Evolutionary conservation across 2,329 filamentous ascomycete species (phyloP).

Genomic region (Setomelanomma holmii): DNA sequence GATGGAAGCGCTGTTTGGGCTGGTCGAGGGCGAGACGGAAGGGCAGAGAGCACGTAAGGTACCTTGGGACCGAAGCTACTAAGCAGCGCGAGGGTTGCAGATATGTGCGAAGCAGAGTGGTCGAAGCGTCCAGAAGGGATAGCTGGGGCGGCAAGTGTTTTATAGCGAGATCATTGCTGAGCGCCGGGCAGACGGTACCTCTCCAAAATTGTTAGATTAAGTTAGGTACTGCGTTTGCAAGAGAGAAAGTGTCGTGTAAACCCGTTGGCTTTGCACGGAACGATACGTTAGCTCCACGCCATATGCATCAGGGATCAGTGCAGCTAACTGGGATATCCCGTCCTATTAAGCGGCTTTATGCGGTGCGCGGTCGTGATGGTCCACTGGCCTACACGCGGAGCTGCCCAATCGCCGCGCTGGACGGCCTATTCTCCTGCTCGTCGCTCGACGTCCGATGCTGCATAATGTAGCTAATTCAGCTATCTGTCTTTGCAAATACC

Average conservation of each 20-base stretch:
- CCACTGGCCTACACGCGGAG: background rate
- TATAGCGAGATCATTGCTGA: conserved; percentile 48
- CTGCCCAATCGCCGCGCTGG: conserved; percentile 33
- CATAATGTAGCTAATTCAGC: too few relatives aligned
- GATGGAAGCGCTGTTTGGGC: background rate
- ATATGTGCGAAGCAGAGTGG: conserved; percentile 28
- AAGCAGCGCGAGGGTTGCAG: conserved; percentile 6
- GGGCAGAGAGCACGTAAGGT: conserved; percentile 18
- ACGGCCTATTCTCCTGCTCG: too few relatives aligned
- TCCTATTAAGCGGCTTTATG: conserved; percentile 27
- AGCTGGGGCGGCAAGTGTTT: conserved; percentile 44
- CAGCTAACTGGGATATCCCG: conserved; percentile 28
- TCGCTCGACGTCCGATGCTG: conserved; percentile 17
- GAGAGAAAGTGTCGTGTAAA: conserved; percentile 48
- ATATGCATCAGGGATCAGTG: conserved; percentile 1
- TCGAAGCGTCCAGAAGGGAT: conserved; percentile 39
- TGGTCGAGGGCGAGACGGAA: conserved; percentile 16
- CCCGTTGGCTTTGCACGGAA: conserved; percentile 50
- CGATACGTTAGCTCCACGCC: conserved; percentile 40
- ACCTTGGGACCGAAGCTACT: background rate
- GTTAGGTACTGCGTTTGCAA: conserved; percentile 51
- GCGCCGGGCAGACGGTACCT: conserved; percentile 46
- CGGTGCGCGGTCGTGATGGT: conserved; percentile 6
- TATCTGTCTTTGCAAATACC: conserved; percentile 3
- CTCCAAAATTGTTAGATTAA: conserved; percentile 50